These are phyloP conservation scores for Xylariaceae sp. DNA, from an alignment of 2,329 filamentous ascomycete genomes.

Conservation along the genomic window DNA sequence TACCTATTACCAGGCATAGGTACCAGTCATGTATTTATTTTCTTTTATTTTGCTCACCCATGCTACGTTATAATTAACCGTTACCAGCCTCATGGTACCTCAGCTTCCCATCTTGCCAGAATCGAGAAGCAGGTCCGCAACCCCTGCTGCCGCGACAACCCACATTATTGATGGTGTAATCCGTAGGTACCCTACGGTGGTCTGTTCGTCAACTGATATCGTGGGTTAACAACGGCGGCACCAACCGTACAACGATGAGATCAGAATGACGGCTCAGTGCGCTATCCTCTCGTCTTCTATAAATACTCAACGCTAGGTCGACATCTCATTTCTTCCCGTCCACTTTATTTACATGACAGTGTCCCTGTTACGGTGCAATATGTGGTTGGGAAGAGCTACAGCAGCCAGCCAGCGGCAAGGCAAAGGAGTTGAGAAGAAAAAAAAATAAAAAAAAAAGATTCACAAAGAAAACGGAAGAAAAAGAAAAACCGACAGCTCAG, in stretches of 20 bases:
- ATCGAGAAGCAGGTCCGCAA: conserved; percentile 1
- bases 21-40: too few relatives aligned
- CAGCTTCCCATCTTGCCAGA: not conserved
- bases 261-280: conserved; percentile 13
- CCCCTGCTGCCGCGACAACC: conserved; percentile 16
- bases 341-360: not conserved
- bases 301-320: too few relatives aligned
- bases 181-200: not conserved
- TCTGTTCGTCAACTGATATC: not conserved
- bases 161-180: not conserved
- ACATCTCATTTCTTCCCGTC: not conserved
- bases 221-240: not conserved
- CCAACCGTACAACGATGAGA: conserved; percentile 10
- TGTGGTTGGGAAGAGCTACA: not conserved
- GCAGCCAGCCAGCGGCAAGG: not conserved
- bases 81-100: not conserved
- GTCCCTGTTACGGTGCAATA: not conserved
- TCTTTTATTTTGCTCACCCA: conserved; percentile 15
- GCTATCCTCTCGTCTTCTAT: not conserved
- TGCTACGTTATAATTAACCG: not conserved
- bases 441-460: not conserved
- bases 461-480: not conserved
- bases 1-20: not conserved
- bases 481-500: conserved; percentile 6
- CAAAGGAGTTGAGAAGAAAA: not conserved